A percentile compares a stretch with the other conserved stretches of the same genome.
phyloP scores from a whole-genome alignment of 257 asterid genomes.

The Leonotis leonurus region DNA sequence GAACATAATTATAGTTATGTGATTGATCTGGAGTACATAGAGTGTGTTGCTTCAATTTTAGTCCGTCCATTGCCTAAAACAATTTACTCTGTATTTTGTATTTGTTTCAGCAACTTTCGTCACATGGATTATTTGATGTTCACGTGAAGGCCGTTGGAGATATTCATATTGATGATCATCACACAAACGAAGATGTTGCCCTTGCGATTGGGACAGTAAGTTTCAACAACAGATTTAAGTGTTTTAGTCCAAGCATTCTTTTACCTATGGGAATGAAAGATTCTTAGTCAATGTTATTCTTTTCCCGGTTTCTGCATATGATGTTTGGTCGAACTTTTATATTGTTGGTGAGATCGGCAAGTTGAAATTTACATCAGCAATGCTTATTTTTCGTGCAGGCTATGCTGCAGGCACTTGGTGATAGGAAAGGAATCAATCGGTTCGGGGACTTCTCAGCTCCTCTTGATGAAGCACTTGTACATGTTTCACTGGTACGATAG shows the following conservation, averaged over 20 bases:
- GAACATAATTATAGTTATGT: too few species aligned
- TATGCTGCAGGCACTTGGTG: slow-evolving; percentile 86
- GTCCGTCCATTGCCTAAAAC: not conserved
- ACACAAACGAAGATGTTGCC: slow-evolving; percentile 87
- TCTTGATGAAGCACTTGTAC: slow-evolving; percentile 91
- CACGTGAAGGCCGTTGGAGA: slow-evolving; percentile 84
- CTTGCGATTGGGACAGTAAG: slow-evolving; percentile 86
- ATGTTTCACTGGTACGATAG: slow-evolving; percentile 73
- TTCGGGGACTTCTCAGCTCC: slow-evolving; percentile 99
- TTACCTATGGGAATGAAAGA: not conserved
- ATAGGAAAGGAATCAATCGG: slow-evolving; percentile 86
- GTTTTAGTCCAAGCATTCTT: not conserved
- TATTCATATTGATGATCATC: slow-evolving; percentile 92
- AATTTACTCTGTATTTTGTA: too few species aligned
- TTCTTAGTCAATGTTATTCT: too few species aligned
- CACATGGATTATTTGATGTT: slow-evolving; percentile 82
- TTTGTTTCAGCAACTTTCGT: slow-evolving; percentile 81
- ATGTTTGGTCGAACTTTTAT: not conserved
- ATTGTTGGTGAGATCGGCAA: slow-evolving; percentile 2
- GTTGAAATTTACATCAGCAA: not conserved
- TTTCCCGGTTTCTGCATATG: not conserved
- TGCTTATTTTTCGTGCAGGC: slow-evolving; percentile 41
- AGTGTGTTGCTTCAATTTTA: not conserved
- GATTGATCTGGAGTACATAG: not conserved
- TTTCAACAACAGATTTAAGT: not conserved